Percentiles rank a stretch among this genome's conserved stretches.
phyloP scores from a whole-genome alignment of 2,329 filamentous ascomycete genomes.

The Monosporascus sp. region DNA sequence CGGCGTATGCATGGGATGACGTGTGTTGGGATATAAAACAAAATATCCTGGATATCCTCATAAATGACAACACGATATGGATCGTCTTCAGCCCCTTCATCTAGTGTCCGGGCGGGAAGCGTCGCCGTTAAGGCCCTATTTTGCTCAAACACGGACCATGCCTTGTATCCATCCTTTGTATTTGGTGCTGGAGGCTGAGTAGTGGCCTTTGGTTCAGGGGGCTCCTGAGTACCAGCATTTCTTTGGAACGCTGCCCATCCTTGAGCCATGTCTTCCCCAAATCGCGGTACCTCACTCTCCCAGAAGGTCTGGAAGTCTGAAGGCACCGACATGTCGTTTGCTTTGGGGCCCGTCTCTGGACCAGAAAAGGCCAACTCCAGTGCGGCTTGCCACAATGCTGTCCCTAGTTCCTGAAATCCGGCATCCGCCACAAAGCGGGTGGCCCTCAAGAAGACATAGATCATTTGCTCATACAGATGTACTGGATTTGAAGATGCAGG shows the following conservation, averaged over 20 bases:
- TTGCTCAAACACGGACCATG: conserved; percentile 52
- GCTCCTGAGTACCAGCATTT: conserved; percentile 30
- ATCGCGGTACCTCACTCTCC: conserved; percentile 75
- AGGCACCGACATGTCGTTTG: conserved; percentile 22
- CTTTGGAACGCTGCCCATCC: conserved; percentile 61
- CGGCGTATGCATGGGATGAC: conserved; percentile 30
- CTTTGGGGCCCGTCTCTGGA: conserved; percentile 33
- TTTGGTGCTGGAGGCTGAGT: conserved; percentile 10
- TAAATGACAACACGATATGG: conserved; percentile 78
- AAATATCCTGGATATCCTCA: conserved; percentile 63
- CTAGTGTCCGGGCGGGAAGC: conserved; percentile 67
- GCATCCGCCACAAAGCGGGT: conserved; percentile 70
- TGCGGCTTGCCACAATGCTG: conserved; percentile 77
- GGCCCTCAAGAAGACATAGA: conserved; percentile 71
- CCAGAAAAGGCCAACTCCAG: conserved; percentile 66
- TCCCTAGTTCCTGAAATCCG: conserved; percentile 71
- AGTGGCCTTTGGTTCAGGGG: conserved; percentile 33
- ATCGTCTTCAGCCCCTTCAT: conserved; percentile 72
- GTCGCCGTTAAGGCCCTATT: conserved; percentile 40
- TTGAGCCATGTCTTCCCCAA: conserved; percentile 66
- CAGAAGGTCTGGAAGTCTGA: conserved; percentile 67
- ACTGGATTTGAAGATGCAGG: conserved; percentile 1
- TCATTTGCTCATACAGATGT: conserved; percentile 35
- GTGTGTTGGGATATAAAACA: conserved; percentile 46
- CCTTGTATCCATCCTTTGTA: conserved; percentile 42